A percentile compares a stretch with the other conserved stretches of the same genome.
Conservation (phyloP, 192 early-diverging fungal genomes). For the Dimargaris cristalligena region DNA sequence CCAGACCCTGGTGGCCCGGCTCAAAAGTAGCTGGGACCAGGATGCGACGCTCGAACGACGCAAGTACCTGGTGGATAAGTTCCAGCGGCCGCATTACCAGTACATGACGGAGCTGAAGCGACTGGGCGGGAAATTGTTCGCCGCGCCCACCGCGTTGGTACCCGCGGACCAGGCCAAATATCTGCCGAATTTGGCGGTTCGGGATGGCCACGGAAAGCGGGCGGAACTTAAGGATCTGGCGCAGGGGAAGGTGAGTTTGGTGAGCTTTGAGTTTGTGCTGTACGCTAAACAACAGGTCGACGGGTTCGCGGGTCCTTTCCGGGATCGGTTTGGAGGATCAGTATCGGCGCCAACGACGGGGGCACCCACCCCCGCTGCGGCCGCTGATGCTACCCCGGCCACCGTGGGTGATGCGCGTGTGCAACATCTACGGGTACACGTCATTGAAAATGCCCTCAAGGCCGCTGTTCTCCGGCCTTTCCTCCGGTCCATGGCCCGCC, state of each 20-base stretch:
- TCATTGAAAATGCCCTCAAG: slow-evolving; percentile 31
- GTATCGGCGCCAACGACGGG: too few species aligned
- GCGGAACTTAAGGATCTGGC: slow-evolving; percentile 18
- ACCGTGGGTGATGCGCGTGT: slow-evolving; percentile 13
- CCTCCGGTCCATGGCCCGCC: slow-evolving; percentile 18
- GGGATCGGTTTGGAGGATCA: not conserved
- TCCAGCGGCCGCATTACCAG: slow-evolving; percentile 28
- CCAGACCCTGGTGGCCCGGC: slow-evolving; percentile 16
- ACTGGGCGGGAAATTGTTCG: slow-evolving; percentile 29
- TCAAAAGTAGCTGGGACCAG: slow-evolving; percentile 22
- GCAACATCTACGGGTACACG: slow-evolving; percentile 27
- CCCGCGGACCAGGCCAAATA: slow-evolving; percentile 17
- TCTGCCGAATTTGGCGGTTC: slow-evolving; percentile 25
- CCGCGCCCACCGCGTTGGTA: slow-evolving; percentile 22
- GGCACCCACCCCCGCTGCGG: too few species aligned
- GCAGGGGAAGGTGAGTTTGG: slow-evolving; percentile 19
- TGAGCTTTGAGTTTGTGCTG: slow-evolving; percentile 28
- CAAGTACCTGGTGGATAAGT: slow-evolving; percentile 24
- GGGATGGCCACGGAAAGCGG: slow-evolving; percentile 15
- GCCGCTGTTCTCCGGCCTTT: slow-evolving; percentile 21
- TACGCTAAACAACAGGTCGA: slow-evolving; percentile 18
- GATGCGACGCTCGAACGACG: slow-evolving; percentile 30
- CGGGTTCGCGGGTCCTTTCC: not conserved
- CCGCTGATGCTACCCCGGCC: slow-evolving; percentile 3
- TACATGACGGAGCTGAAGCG: slow-evolving; percentile 30